These are phyloP conservation scores for Nakataea oryzae DNA, from an alignment of 2,329 filamentous ascomycete species.

Conservation along the genomic window DNA sequence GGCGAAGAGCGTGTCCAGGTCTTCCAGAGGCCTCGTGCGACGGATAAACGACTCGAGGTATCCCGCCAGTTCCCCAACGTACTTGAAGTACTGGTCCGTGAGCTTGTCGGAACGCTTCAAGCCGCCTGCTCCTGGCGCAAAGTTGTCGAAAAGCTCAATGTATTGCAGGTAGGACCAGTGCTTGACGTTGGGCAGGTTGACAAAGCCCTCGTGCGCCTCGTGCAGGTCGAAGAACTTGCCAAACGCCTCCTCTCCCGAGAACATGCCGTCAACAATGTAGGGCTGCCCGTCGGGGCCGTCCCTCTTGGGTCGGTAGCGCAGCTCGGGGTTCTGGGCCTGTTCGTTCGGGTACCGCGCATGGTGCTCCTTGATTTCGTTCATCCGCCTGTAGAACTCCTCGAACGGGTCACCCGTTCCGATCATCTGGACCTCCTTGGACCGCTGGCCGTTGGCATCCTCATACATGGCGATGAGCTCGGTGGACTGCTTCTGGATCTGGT, in stretches of 20 bases:
- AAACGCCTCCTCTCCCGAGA: constrained; percentile 90
- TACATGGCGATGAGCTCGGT: constrained; percentile 73
- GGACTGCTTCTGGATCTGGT: constrained; percentile 81
- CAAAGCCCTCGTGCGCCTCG: constrained; percentile 71
- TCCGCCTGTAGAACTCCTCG: constrained; percentile 81
- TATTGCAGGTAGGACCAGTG: constrained; percentile 86
- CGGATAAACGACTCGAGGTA: constrained; percentile 88
- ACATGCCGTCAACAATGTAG: constrained; percentile 76
- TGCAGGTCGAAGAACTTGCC: constrained; percentile 89
- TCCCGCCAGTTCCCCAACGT: constrained; percentile 66
- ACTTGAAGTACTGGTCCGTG: constrained; percentile 86
- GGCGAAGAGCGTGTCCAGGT: constrained; percentile 66
- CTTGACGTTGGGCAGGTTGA: constrained; percentile 82
- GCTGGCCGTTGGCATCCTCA: constrained; percentile 62
- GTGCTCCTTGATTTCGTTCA: constrained; percentile 73
- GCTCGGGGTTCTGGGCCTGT: constrained; percentile 88
- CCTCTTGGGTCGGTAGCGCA: constrained; percentile 68
- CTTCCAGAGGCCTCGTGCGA: constrained; percentile 74
- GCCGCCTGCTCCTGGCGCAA: constrained; percentile 61
- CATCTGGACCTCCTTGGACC: constrained; percentile 70
- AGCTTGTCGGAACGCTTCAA: constrained; percentile 76
- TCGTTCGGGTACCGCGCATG: constrained; percentile 89
- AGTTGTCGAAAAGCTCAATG: constrained; percentile 81
- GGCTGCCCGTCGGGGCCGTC: constrained; percentile 36
- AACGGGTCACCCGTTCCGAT: constrained; percentile 81